These are phyloP conservation scores for Ogataea degrootiae DNA, from an alignment of 805 yeast genomes.

Conservation along the genomic window DNA sequence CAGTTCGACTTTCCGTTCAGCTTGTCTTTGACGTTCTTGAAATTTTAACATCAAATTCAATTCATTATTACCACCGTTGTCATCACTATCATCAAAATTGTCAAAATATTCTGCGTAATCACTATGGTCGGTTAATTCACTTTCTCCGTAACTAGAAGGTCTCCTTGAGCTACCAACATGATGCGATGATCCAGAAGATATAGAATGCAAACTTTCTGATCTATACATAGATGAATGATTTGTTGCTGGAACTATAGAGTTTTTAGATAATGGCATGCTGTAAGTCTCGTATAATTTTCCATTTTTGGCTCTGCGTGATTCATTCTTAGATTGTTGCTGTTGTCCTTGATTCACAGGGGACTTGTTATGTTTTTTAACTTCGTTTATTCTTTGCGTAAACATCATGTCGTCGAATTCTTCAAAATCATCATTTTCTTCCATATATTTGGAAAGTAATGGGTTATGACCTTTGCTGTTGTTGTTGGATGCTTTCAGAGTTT, in stretches of 20 bases:
- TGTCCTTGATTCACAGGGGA: background rate
- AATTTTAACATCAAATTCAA: constrained; percentile 7
- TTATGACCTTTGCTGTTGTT: background rate
- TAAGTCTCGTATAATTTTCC: background rate
- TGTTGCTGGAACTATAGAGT: constrained; percentile 10
- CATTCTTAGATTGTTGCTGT: background rate
- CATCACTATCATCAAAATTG: constrained; percentile 13
- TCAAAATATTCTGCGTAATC: constrained; percentile 28
- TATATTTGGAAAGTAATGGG: constrained; percentile 11
- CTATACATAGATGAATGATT: constrained; percentile 3
- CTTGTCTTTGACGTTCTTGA: constrained; percentile 13
- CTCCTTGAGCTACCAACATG: constrained; percentile 8
- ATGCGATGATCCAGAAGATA: constrained; percentile 23
- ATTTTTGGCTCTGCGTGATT: background rate
- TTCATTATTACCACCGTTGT: constrained; percentile 1
- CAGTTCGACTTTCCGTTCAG: constrained; percentile 15
- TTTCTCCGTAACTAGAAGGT: constrained; percentile 20
- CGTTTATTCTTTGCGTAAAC: constrained; percentile 6
- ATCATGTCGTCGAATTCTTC: constrained; percentile 19
- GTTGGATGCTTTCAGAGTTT: constrained; percentile 1
- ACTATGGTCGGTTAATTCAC: constrained; percentile 28
- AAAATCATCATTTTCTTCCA: constrained; percentile 17
- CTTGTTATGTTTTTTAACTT: background rate
- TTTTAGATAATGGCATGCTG: constrained; percentile 11
- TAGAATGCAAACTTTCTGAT: constrained; percentile 21